Evolutionary conservation across 164 flowering plant genomes (phyloP), one percentile per base, ranked within the genome.

Genomic region (Litsea cubeba): DNA sequence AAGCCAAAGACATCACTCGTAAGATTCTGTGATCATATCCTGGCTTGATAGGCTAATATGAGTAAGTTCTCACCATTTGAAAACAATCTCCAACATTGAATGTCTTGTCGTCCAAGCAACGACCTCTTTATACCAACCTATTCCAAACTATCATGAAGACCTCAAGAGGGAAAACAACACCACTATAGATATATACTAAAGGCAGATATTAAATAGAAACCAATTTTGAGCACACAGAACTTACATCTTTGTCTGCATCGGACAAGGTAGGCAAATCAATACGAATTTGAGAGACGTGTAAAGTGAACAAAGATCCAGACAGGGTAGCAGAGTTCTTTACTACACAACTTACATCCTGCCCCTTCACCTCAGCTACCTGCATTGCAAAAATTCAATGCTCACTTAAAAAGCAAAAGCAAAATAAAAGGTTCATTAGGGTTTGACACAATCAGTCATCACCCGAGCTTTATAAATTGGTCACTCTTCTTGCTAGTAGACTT

Each of bases 181-280:
- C n/a, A 54, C n/a, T 32, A 32, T 66, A 15, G 40, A 28, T 30
- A n/a, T 26, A 18, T 17, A 66, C 69, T 30, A 32, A 49, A 64
- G 74, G 26, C 20, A 72, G 69, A 32, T 66, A 32, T 66, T 66
- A 12, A 30, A 63, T 11, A 69, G 49, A 51, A 22, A 63, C n/a
- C 20, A 68, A 22, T 57, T 75, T 65, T 46, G 49, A 66, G 35
- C 54, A 50, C 58, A 60, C 35, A 40, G 50, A 26, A 75, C 76
- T 80, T 72, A 91, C 98, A 83, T 93, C 86, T 85, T 90, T 93
- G 76, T 93, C 98, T 75, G 86, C 86, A 23, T 89, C 96, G 57
- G 96, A 75, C 46, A 93, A 85, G 32, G 98, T 93, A 25, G 96
- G 98, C 80, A 91, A 74, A 50, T 87, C 89, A 79, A 93, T 91